Base-by-base conservation (phyloP, 148 eudicot species). In the Pouteria glomerata region DNA sequence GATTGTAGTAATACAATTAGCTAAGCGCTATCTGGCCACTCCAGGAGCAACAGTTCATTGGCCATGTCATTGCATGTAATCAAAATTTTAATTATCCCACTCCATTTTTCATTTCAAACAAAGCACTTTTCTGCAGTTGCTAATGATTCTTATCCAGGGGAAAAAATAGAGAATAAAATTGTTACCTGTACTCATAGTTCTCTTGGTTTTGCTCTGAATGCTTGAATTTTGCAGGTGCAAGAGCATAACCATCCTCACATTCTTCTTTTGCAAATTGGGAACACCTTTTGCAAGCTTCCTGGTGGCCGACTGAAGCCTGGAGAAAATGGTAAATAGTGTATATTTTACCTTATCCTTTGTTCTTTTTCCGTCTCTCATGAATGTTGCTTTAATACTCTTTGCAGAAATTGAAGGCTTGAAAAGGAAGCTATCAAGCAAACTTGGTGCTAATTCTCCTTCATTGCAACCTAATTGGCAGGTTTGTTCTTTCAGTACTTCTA, bases 261-360 rank as follows among this genome's bases (percentile, higher is more conserved):
- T 70, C 89, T 93, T 79, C 91, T 93, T 52, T 80, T 92, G 71
- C 93, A 92, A 92, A 90, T 85, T 66, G 93, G 96, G 29, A 85
- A 90, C 73, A 85, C 93, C 7, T 88, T 90, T 74, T 90, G 91
- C 82, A 88, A 93, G 71, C 96, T 93, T 63, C 98, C 98, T 33
- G 98, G 98, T 51, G 98, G 98, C 33, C 90, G 96, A 37, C 63
- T 93, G 80, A 93, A 86, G 81, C 96, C 98, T 57, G 98, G 96
- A 60, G 96, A 93, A 84, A 88, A 88, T 80, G 96, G 96, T 90
- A 80, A 48, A 52, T n/a, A 11, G 24, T 2, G 10, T 50, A 27
- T 51, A 50, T 2, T 10, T 10, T 16, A 8, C 52, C 50, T 0
- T 3, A 31, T 27, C 18, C 27, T 21, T 47, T 27, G 41, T 24